Conservation (phyloP, 495 filamentous ascomycete genomes). For the Articulospora tetracladia region DNA sequence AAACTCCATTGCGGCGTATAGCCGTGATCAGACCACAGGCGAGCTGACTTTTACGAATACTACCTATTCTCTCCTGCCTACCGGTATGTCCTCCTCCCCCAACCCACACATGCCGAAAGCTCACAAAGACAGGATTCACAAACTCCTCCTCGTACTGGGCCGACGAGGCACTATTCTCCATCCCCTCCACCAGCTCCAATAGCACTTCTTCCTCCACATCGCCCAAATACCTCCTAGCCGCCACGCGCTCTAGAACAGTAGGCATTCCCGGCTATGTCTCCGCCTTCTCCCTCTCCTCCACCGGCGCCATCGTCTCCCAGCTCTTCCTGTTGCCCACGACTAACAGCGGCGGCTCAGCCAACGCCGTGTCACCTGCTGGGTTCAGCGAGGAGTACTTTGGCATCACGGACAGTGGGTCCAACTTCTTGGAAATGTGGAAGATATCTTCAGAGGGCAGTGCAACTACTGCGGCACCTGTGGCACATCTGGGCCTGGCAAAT, state of each 20-base stretch:
- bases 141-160: constrained; percentile 30
- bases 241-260: constrained; percentile 24
- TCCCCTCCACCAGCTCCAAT: constrained; percentile 6
- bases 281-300: constrained; percentile 23
- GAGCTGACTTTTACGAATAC: constrained; percentile 2
- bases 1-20: constrained; percentile 22
- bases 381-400: constrained; percentile 32
- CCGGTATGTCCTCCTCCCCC: constrained; percentile 1
- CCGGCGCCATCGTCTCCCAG: constrained; percentile 27
- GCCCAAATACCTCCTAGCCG: constrained; percentile 32
- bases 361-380: constrained; percentile 28
- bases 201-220: too few species aligned
- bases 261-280: constrained; percentile 30
- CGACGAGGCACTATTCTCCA: constrained; percentile 34
- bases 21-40: constrained; percentile 13
- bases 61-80: constrained; percentile 23
- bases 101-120: not conserved
- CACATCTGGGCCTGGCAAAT: constrained; percentile 28
- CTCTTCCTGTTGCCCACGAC: constrained; percentile 31
- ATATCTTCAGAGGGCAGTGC: constrained; percentile 16
- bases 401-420: constrained; percentile 31
- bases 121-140: not conserved
- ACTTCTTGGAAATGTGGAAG: constrained; percentile 37
- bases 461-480: constrained; percentile 21
- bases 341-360: constrained; percentile 31